Percentiles rank a stretch among this genome's conserved stretches.
phyloP scores from a whole-genome alignment of 2,329 filamentous ascomycete genomes.

The Botrytis aclada region DNA sequence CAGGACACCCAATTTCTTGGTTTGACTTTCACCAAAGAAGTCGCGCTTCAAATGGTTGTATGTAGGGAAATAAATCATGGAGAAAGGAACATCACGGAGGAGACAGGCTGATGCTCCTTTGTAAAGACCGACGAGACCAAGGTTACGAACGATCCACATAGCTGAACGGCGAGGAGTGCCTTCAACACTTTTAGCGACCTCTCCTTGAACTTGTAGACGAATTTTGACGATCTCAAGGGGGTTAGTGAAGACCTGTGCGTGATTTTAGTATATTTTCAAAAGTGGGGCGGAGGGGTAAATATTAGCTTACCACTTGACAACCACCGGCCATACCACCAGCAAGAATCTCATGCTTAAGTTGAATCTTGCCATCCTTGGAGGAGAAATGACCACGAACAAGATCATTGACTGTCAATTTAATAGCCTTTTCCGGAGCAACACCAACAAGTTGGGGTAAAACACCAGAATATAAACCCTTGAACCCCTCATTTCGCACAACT shows the following conservation, averaged over 20 bases:
- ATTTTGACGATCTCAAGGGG: constrained; percentile 99
- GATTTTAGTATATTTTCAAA: constrained; percentile 17
- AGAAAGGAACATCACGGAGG: constrained; percentile 95
- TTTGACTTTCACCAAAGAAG: constrained; percentile 83
- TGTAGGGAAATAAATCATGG: constrained; percentile 96
- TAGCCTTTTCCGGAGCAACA: constrained; percentile 98
- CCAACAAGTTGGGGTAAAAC: constrained; percentile 93
- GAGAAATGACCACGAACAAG: constrained; percentile 75
- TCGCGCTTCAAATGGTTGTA: constrained; percentile 95
- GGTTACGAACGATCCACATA: constrained; percentile 95
- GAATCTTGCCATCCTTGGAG: constrained; percentile 72
- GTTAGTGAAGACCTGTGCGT: constrained; percentile 81
- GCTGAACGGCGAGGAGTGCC: constrained; percentile 83
- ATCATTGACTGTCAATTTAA: constrained; percentile 98
- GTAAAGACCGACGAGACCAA: constrained; percentile 92
- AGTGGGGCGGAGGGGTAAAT: not conserved
- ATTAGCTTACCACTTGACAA: constrained; percentile 83
- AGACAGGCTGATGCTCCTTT: constrained; percentile 95
- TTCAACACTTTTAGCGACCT: constrained; percentile 84
- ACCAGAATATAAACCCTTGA: constrained; percentile 87
- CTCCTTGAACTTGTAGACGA: constrained; percentile 93
- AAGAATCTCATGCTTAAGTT: constrained; percentile 68
- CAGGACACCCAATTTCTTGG: constrained; percentile 83
- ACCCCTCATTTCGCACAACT: constrained; percentile 87
- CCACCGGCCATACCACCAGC: constrained; percentile 86